Conservation (phyloP, 345 rosid species). For the Rubroshorea leprosula region DNA sequence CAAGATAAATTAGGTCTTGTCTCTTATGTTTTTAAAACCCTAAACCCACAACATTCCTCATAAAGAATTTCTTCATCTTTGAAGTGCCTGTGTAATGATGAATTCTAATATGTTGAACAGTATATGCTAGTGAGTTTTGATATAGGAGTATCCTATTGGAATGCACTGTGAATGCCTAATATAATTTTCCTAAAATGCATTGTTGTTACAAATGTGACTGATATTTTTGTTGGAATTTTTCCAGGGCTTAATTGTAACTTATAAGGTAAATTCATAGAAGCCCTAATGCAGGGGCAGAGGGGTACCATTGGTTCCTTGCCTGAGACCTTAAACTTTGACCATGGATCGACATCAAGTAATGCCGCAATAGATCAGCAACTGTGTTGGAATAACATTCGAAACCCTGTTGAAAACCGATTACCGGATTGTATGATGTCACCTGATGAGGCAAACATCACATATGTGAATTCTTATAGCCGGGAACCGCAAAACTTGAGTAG, state of each 20-base stretch:
- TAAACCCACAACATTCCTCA: too few species aligned
- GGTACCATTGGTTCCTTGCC: constrained; percentile 68
- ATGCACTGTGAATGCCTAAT: constrained; percentile 10
- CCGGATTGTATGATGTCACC: constrained; percentile 47
- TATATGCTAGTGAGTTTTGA: not conserved
- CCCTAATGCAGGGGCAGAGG: constrained; percentile 87
- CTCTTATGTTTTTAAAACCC: too few species aligned
- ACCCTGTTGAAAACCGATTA: constrained; percentile 39
- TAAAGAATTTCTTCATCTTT: too few species aligned
- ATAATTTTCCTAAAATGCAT: not conserved
- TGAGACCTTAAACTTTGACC: constrained; percentile 67
- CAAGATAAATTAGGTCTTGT: too few species aligned
- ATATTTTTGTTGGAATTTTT: constrained; percentile 21
- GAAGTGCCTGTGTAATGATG: not conserved
- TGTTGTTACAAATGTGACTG: constrained; percentile 17
- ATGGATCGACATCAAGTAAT: constrained; percentile 64
- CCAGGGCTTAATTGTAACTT: constrained; percentile 14
- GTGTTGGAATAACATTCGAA: constrained; percentile 57
- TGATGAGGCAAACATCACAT: constrained; percentile 27
- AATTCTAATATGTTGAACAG: not conserved
- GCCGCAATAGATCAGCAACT: constrained; percentile 52
- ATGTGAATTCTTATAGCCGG: constrained; percentile 40
- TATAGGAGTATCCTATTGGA: not conserved
- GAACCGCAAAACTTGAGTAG: constrained; percentile 43
- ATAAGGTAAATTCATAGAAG: constrained; percentile 12